Base-by-base conservation (phyloP, 768 basidiomycete genomes). In the Pulveroboletus sp. region DNA sequence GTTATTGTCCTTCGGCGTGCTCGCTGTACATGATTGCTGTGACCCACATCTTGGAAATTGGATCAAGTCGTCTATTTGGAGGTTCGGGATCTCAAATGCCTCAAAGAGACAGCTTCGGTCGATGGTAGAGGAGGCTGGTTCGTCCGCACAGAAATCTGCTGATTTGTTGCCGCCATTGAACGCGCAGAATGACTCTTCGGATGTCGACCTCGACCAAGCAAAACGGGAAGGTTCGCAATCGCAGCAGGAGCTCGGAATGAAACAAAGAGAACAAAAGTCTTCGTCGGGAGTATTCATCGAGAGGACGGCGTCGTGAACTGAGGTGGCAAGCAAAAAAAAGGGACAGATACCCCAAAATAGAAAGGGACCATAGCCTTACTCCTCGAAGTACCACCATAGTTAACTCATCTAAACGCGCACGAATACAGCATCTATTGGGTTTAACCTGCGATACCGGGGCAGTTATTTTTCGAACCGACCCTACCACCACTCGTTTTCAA, bases 401-500 rank as follows among this genome's bases (percentile, higher is more conserved):
- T 21, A 21, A 21, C 21, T 21, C 21, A 21, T 21, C 21, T 21
- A 21, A 21, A 21, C 21, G 21, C 21, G 3, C 21, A 21, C 21
- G 21, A 21, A 21, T 21, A 21, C 21, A 3, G 3, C 4, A 52
- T 40, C 32, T 61, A 70, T 21, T 57, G 57, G 27, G 31, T 49
- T 54, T 70, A 75, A 21, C 72, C 71, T 17, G 30, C 47, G 24
- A 76, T 66, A 8, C 54, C 57, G 15, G 59, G 55, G 45, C 58
- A 61, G 52, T 76, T 76, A 11, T 1, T 43, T 15, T 54, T 50
- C 14, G 27, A n/a, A 26, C 79, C 77, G 49, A 57, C 59, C 24
- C 62, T 50, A 15, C 80, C 80, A 3, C 81, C 82, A 1, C 64
- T 62, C 21, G 72, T 69, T 33, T 61, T 62, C 47, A 83, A 68